Evolutionary conservation across 2,329 filamentous ascomycete genomes (phyloP), one percentile per base, ranked within the genome.

Genomic region (Scleromitrula shiraiana): DNA sequence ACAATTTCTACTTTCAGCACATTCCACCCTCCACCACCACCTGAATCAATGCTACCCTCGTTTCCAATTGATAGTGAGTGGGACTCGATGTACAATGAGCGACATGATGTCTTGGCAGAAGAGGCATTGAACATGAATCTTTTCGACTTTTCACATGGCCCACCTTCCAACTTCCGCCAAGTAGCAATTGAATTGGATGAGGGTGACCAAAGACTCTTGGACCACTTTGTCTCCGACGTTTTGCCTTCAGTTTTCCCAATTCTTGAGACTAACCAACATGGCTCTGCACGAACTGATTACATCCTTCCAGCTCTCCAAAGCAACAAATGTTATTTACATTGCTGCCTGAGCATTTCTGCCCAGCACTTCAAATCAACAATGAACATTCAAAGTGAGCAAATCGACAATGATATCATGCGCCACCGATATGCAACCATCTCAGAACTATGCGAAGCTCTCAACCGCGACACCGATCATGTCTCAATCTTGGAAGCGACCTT

Each of bases 311-410:
- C 91, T 7, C 75, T 98, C 27, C 87, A 94, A 65, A 85, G 78
- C 59, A 98, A 97, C 77, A 90, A 87, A 67, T 85, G 83, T 57
- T 98, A 96, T 67, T 76, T 96, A 26, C 90, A 97, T 73, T 96
- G 90, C 72, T 97, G 91, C 69, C 74, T 98, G 53, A 94, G 88
- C 72, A 88, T 94, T 51, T 82, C 93, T 7, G 91, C 90, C 2
- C 87, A 94, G 63, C 93, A 98, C 69, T 80, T 87, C 68, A 96
- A 96, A 73, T 80, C 83, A 2, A 85, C 84, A 0, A 76, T 82
- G 62, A 75, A 78, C 49, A 68, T 83, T 6, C 69, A 77, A 40
- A 77, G 75, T 45, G 84, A 88, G 48, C 82, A 89, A 60, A 82
- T 95, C 51, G 88, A 96, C 67, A 78, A 82, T 54, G 89, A 96